A percentile compares a stretch with the other conserved stretches of the same genome.
Evolutionary conservation across 1,284 basidiomycete genomes (phyloP).

Genomic region (Ganoderma boninense): DNA sequence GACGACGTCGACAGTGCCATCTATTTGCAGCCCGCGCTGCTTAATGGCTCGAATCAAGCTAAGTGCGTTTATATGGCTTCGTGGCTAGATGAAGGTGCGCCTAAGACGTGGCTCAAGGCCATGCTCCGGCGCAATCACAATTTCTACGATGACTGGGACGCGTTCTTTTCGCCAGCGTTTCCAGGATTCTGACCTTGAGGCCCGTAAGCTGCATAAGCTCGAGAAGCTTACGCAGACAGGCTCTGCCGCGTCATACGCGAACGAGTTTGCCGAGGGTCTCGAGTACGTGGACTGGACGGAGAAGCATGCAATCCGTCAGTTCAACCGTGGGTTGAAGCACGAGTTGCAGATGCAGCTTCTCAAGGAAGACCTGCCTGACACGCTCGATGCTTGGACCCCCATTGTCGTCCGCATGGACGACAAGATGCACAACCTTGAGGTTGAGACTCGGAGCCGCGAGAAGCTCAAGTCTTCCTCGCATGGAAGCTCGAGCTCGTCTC

Average conservation of each 20-base stretch:
- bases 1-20: not conserved
- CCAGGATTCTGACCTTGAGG: not conserved
- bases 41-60: not conserved
- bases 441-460: not conserved
- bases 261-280: too few relatives aligned
- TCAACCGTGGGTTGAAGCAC: not conserved
- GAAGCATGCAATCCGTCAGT: not conserved
- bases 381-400: conserved; percentile 6
- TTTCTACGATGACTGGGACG: not conserved
- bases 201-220: not conserved
- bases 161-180: not conserved
- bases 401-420: conserved; percentile 20
- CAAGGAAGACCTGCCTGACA: not conserved
- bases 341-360: not conserved
- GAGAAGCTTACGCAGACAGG: not conserved
- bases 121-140: not conserved
- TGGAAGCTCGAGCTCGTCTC: not conserved
- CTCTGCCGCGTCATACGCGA: too few relatives aligned
- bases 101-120: not conserved
- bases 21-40: not conserved
- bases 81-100: not conserved
- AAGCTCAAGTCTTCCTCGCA: conserved; percentile 2
- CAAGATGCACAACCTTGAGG: conserved; percentile 14
- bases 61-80: not conserved
- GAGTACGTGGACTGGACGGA: too few relatives aligned